A percentile compares a stretch with the other conserved stretches of the same genome.
Evolutionary conservation across 352 stramenopile species (phyloP).

Genomic region (Phytophthora cactorum): DNA sequence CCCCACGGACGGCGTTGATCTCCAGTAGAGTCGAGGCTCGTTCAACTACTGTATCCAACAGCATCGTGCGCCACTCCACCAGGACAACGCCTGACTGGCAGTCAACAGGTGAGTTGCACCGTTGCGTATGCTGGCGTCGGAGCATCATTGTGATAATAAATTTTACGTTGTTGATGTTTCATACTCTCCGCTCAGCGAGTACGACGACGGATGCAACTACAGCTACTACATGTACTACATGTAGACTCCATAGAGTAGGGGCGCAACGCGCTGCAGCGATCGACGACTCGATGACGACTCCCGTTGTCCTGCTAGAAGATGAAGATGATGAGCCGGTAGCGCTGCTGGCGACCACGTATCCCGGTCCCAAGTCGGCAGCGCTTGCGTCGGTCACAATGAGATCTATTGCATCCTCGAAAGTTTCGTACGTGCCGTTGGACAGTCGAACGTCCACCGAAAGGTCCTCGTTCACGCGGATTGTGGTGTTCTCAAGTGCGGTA

Average conservation of each 20-base stretch:
- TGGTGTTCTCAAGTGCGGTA: constrained; percentile 30
- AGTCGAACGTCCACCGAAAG: constrained; percentile 37
- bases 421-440: constrained; percentile 35
- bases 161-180: constrained; percentile 6
- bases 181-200: constrained; percentile 11
- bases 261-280: constrained; percentile 3
- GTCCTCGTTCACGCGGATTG: constrained; percentile 42
- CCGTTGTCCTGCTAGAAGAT: constrained; percentile 9
- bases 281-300: constrained; percentile 20
- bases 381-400: constrained; percentile 31
- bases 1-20: neutral
- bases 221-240: constrained; percentile 12
- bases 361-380: constrained; percentile 16
- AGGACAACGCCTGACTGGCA: constrained; percentile 4
- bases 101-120: constrained; percentile 14
- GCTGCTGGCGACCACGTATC: constrained; percentile 26
- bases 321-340: neutral
- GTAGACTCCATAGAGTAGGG: constrained; percentile 22
- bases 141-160: neutral
- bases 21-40: constrained; percentile 15
- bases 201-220: constrained; percentile 19
- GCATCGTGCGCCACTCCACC: constrained; percentile 11
- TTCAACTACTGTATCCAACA: no score
- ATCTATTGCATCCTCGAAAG: constrained; percentile 37
- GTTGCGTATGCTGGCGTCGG: neutral